Conservation (phyloP, 805 yeast genomes). For the Candida boidinii region DNA sequence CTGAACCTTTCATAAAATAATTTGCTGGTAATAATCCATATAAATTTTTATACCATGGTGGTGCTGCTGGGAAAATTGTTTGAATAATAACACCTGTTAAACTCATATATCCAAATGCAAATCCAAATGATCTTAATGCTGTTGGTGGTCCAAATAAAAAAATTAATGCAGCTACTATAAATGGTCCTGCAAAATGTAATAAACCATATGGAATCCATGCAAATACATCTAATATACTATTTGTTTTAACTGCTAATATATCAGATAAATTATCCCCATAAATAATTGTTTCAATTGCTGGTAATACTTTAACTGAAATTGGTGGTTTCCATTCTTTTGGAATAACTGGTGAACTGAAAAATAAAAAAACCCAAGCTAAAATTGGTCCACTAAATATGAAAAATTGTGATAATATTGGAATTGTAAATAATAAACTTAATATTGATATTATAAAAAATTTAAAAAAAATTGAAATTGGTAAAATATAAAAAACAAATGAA, state of each 20-base stretch:
- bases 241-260: constrained; percentile 67
- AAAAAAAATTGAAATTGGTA: constrained; percentile 10
- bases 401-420: constrained; percentile 80
- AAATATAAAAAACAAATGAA: constrained; percentile 17
- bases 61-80: constrained; percentile 81
- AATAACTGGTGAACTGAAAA: constrained; percentile 67
- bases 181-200: constrained; percentile 80
- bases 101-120: constrained; percentile 93
- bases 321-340: constrained; percentile 74
- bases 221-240: constrained; percentile 59
- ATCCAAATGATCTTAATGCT: constrained; percentile 70
- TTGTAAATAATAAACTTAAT: constrained; percentile 38
- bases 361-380: constrained; percentile 76
- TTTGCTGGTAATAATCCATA: constrained; percentile 84
- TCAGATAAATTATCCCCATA: constrained; percentile 88
- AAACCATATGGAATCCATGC: constrained; percentile 96
- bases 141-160: constrained; percentile 91
- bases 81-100: constrained; percentile 74
- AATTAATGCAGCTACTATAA: constrained; percentile 67
- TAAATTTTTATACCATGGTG: constrained; percentile 87
- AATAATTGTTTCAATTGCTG: constrained; percentile 84
- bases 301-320: constrained; percentile 81
- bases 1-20: constrained; percentile 83
- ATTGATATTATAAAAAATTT: constrained; percentile 24
- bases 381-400: constrained; percentile 79